Evolutionary conservation across 805 yeast species (phyloP).

Genomic region (Candida easanensis): DNA sequence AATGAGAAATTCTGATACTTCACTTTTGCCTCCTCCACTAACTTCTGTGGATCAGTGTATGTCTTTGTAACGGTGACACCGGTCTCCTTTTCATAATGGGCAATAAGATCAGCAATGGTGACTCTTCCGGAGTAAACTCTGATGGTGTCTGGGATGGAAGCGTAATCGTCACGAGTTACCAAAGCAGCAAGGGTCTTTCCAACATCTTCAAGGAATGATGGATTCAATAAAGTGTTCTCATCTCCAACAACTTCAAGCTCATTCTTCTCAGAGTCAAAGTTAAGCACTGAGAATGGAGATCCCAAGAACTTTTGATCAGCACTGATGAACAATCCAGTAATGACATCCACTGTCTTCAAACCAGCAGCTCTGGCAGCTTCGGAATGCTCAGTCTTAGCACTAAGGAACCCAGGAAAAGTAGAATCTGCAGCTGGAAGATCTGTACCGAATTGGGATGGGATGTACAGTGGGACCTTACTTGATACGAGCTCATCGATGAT

Average conservation of each 20-base stretch:
- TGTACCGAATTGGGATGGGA: conserved; percentile 61
- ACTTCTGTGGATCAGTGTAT: conserved; percentile 32
- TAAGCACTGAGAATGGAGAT: conserved; percentile 30
- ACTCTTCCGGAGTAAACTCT: conserved; percentile 42
- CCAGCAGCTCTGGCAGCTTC: conserved; percentile 40
- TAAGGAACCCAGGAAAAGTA: conserved; percentile 35
- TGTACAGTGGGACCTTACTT: conserved; percentile 47
- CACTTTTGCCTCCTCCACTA: conserved; percentile 31
- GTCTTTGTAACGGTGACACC: conserved; percentile 33
- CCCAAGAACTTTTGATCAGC: conserved; percentile 24
- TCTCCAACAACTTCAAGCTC: conserved; percentile 40
- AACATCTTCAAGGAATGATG: conserved; percentile 39
- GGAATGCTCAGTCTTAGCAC: conserved; percentile 35
- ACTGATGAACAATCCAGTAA: conserved; percentile 40
- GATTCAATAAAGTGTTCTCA: conserved; percentile 34
- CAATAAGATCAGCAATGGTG: conserved; percentile 37
- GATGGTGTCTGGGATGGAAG: conserved; percentile 41
- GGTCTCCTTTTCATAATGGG: conserved; percentile 39
- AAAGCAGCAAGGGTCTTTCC: conserved; percentile 42
- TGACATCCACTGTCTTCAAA: conserved; percentile 44
- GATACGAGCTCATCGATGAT: conserved; percentile 39
- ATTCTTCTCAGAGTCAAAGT: conserved; percentile 35
- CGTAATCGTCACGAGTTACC: conserved; percentile 34
- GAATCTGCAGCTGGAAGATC: conserved; percentile 33
- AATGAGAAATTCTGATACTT: conserved; percentile 30